These are phyloP conservation scores for Blastocystis sp. DNA, from an alignment of 352 stramenopile genomes.

Conservation along the genomic window DNA sequence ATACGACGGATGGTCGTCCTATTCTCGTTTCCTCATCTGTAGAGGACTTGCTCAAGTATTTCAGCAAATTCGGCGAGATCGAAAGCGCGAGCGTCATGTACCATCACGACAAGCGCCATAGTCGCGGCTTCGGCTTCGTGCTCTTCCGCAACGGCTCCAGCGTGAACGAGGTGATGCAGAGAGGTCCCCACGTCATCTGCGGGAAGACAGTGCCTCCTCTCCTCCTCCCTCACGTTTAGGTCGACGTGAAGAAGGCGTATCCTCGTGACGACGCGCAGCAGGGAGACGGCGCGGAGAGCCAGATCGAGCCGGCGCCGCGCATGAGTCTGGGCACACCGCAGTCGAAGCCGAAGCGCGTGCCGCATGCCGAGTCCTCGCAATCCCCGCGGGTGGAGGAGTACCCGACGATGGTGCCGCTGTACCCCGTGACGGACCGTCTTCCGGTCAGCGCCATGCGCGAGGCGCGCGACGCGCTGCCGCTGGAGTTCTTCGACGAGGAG, in stretches of 20 bases:
- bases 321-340: no score
- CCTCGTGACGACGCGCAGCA: slow-evolving; percentile 19
- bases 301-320: neutral
- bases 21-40: neutral
- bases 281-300: neutral
- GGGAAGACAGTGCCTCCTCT: slow-evolving; percentile 4
- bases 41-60: slow-evolving; percentile 48
- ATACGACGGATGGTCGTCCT: slow-evolving; percentile 15
- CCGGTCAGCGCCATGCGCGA: neutral
- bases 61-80: slow-evolving; percentile 59
- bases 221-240: neutral
- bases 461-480: neutral
- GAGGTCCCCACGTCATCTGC: slow-evolving; percentile 25
- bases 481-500: slow-evolving; percentile 73
- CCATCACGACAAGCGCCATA: slow-evolving; percentile 61
- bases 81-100: slow-evolving; percentile 48
- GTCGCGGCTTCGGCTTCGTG: slow-evolving; percentile 46
- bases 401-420: neutral
- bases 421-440: neutral
- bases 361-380: neutral
- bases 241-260: slow-evolving; percentile 66
- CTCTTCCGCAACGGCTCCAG: slow-evolving; percentile 26
- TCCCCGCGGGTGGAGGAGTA: neutral
- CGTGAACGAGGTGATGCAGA: slow-evolving; percentile 34
- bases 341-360: neutral